These are phyloP conservation scores for Dactylonectria macrodidyma DNA, from an alignment of 2,329 filamentous ascomycete genomes.

Conservation along the genomic window DNA sequence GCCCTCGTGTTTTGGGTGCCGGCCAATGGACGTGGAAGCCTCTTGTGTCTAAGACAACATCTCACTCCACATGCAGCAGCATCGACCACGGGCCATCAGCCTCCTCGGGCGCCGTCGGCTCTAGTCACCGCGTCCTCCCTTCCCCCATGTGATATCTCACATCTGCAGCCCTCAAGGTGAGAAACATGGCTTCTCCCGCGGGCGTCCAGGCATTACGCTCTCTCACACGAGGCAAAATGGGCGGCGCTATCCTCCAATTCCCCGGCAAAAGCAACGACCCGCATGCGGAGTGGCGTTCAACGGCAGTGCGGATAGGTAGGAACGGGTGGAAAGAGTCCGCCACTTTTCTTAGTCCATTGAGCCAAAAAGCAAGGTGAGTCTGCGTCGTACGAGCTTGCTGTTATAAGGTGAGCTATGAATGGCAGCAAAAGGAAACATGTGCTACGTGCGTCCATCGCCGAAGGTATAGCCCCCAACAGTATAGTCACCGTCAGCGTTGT, in stretches of 20 bases:
- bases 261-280: constrained; percentile 21
- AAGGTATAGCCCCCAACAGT: constrained; percentile 1
- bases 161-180: constrained; percentile 39
- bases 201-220: constrained; percentile 27
- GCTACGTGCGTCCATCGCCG: background rate
- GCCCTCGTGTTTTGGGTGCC: background rate
- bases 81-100: constrained; percentile 7
- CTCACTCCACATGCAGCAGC: constrained; percentile 14
- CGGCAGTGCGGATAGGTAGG: background rate
- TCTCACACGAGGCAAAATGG: constrained; percentile 11
- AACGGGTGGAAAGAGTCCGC: background rate
- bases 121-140: constrained; percentile 11
- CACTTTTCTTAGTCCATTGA: constrained; percentile 7
- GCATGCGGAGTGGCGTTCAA: constrained; percentile 21
- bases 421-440: constrained; percentile 1
- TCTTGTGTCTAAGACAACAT: constrained; percentile 14
- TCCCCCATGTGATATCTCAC: constrained; percentile 47
- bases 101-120: constrained; percentile 26
- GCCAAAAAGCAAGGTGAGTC: constrained; percentile 24
- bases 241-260: constrained; percentile 19
- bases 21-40: constrained; percentile 1
- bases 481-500: constrained; percentile 1
- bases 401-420: constrained; percentile 2
- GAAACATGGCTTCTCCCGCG: background rate
- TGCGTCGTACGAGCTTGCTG: constrained; percentile 16